Conservation (phyloP, 202 grass and related monocot genomes). For the Panicum hallii region DNA sequence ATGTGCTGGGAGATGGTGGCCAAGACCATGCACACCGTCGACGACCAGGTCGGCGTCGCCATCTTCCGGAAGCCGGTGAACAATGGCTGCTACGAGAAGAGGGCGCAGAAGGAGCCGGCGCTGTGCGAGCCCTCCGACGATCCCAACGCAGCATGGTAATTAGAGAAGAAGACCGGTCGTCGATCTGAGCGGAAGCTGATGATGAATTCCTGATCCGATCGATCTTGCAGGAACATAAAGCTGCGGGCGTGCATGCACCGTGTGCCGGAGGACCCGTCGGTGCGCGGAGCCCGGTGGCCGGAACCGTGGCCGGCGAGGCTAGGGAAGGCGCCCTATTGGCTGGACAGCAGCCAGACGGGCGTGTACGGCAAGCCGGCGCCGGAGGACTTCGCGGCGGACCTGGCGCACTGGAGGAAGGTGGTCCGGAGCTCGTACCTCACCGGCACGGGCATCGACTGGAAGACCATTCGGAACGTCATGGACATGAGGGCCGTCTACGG, state of each 20-base stretch:
- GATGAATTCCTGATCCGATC: too few relatives aligned
- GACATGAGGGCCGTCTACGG: constrained; percentile 97
- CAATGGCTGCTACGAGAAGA: constrained; percentile 76
- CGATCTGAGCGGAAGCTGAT: too few relatives aligned
- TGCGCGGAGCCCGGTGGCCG: constrained; percentile 74
- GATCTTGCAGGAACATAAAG: constrained; percentile 69
- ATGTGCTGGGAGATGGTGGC: constrained; percentile 96
- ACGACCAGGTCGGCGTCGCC: constrained; percentile 73
- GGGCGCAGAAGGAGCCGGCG: constrained; percentile 49
- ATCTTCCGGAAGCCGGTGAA: constrained; percentile 74
- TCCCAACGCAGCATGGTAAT: constrained; percentile 68
- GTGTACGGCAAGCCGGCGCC: constrained; percentile 92
- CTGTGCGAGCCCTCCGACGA: constrained; percentile 84
- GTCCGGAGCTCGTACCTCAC: constrained; percentile 74
- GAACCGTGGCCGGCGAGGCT: constrained; percentile 69
- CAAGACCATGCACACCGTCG: constrained; percentile 71
- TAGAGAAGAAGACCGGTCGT: too few relatives aligned
- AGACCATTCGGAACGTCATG: constrained; percentile 80
- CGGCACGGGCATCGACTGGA: constrained; percentile 92
- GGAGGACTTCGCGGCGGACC: constrained; percentile 76
- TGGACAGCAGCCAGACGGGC: constrained; percentile 75
- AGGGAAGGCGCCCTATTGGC: constrained; percentile 71
- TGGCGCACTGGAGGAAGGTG: constrained; percentile 76
- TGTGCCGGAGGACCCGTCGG: constrained; percentile 43
- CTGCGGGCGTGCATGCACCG: constrained; percentile 92